Conservation (phyloP, 768 basidiomycete genomes). For the Phlegmacium glaucopus region DNA sequence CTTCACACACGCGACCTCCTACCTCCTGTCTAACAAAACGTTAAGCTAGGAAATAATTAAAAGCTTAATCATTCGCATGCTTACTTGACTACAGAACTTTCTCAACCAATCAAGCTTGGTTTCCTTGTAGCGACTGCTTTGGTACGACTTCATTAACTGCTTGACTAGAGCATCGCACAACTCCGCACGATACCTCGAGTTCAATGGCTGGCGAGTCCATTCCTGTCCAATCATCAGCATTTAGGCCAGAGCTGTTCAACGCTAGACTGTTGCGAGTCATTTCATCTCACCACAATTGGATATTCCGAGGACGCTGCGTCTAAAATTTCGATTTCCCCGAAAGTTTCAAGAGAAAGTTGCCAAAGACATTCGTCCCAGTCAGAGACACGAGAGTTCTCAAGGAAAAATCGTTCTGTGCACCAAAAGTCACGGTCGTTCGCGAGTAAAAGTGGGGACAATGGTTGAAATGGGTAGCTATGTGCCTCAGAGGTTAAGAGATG, state of each 20-base stretch:
- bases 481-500: slow-evolving; percentile 19
- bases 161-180: slow-evolving; percentile 48
- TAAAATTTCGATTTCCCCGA: slow-evolving; percentile 30
- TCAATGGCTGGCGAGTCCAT: slow-evolving; percentile 41
- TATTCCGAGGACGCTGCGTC: neutral
- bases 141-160: slow-evolving; percentile 31
- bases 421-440: slow-evolving; percentile 45
- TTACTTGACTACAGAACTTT: slow-evolving; percentile 51
- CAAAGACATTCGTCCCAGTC: slow-evolving; percentile 70
- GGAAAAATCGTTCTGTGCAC: slow-evolving; percentile 59
- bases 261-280: no score
- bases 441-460: slow-evolving; percentile 45
- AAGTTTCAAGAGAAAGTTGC: slow-evolving; percentile 57
- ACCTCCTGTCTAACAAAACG: slow-evolving; percentile 15
- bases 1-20: slow-evolving; percentile 13
- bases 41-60: neutral
- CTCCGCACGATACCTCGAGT: slow-evolving; percentile 47
- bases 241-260: neutral
- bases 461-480: slow-evolving; percentile 35
- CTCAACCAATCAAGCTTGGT: slow-evolving; percentile 52
- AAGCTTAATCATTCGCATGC: neutral
- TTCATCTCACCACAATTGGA: no score
- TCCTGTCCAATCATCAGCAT: slow-evolving; percentile 27
- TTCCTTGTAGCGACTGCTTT: slow-evolving; percentile 25
- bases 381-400: slow-evolving; percentile 37